Conservation (phyloP, 2,329 filamentous ascomycete genomes). For the Alternaria atra region DNA sequence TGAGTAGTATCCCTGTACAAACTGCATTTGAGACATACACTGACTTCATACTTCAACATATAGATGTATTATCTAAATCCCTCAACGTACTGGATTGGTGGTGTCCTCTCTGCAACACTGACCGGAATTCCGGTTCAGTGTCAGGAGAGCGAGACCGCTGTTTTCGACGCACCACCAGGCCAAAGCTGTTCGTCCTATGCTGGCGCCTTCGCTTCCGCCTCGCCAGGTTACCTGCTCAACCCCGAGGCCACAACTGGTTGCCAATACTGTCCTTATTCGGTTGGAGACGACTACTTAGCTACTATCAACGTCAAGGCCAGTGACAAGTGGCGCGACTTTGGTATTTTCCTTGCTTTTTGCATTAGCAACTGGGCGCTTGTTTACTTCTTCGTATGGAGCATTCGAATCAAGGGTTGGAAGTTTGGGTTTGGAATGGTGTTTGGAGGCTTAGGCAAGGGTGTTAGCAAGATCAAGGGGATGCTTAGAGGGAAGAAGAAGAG, state of each 20-base stretch:
- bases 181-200: slow-evolving; percentile 74
- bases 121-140: slow-evolving; percentile 57
- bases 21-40: neutral
- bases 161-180: slow-evolving; percentile 71
- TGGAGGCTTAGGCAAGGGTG: slow-evolving; percentile 52
- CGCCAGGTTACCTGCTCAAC: slow-evolving; percentile 71
- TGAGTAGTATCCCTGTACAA: neutral
- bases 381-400: slow-evolving; percentile 80
- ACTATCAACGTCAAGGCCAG: slow-evolving; percentile 63
- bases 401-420: slow-evolving; percentile 73
- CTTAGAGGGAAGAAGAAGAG: slow-evolving; percentile 19
- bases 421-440: slow-evolving; percentile 73
- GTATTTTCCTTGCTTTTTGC: slow-evolving; percentile 75
- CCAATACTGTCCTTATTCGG: slow-evolving; percentile 73
- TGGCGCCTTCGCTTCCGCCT: slow-evolving; percentile 63
- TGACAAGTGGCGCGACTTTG: slow-evolving; percentile 78
- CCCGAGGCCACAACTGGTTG: slow-evolving; percentile 66
- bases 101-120: slow-evolving; percentile 73
- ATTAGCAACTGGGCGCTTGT: slow-evolving; percentile 76
- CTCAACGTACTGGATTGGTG: slow-evolving; percentile 75
- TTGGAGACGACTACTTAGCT: slow-evolving; percentile 72
- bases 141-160: slow-evolving; percentile 65
- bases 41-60: neutral
- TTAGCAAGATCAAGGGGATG: slow-evolving; percentile 23
- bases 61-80: slow-evolving; percentile 50